Evolutionary conservation across 73 alveolate genomes (phyloP).

Genomic region (Paramecium biaurelia): DNA sequence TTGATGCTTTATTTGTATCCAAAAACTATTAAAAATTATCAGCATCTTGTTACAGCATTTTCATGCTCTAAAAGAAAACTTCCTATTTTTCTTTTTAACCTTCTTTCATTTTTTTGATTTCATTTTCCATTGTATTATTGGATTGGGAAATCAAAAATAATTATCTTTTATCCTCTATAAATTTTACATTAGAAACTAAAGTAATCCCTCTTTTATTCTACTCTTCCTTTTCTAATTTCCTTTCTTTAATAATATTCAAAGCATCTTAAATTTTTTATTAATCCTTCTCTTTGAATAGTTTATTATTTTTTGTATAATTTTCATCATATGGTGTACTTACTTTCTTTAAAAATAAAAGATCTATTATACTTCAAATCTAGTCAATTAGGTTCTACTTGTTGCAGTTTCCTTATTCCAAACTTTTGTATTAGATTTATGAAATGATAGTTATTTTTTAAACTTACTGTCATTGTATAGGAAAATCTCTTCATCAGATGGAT

Average conservation of each 20-base stretch:
- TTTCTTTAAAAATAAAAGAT: neutral
- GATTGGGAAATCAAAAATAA: neutral
- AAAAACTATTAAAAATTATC: neutral
- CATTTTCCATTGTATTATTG: neutral
- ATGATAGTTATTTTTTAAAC: neutral
- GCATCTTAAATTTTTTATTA: neutral
- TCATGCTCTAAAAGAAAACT: neutral
- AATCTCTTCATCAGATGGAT: neutral
- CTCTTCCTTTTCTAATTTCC: neutral
- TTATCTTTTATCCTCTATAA: neutral
- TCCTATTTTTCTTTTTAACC: neutral
- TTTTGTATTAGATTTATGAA: neutral
- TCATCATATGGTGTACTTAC: neutral
- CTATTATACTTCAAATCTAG: neutral
- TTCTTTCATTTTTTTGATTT: neutral
- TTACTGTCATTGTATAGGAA: neutral
- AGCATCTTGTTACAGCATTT: neutral
- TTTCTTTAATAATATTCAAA: neutral
- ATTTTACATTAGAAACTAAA: neutral
- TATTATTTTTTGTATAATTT: neutral
- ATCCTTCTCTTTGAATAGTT: neutral
- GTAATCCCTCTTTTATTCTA: neutral
- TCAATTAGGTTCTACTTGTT: neutral
- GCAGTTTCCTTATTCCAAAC: constrained; percentile 19
- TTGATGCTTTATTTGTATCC: neutral